Percentiles rank a stretch among this genome's conserved stretches.
Evolutionary conservation across 805 yeast genomes (phyloP).

Genomic region (Hanseniaspora hatyaiensis): DNA sequence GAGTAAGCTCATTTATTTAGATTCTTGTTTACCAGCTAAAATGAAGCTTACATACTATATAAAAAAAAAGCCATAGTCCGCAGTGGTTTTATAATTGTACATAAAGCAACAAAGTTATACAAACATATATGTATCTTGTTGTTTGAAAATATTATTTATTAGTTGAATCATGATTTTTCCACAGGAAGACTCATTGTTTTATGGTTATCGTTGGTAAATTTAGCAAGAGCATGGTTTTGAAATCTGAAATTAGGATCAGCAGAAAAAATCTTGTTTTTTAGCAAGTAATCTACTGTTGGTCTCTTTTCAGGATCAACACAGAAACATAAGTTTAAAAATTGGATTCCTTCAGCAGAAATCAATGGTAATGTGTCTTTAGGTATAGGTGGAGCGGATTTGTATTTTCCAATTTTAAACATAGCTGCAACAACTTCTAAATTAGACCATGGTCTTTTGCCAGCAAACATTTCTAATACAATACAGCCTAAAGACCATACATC

Average conservation of each 20-base stretch:
- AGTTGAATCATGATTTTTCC: too few relatives aligned
- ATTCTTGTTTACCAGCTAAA: too few relatives aligned
- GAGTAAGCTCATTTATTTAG: not conserved
- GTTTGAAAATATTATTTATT: too few relatives aligned
- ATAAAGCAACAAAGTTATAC: not conserved
- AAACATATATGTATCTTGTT: too few relatives aligned
- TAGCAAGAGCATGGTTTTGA: constrained; percentile 42
- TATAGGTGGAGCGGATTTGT: constrained; percentile 87
- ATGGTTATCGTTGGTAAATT: constrained; percentile 38
- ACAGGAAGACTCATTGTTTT: constrained; percentile 19
- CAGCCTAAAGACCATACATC: constrained; percentile 98
- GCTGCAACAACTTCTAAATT: constrained; percentile 91
- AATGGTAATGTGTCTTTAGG: constrained; percentile 70
- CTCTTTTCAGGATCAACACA: constrained; percentile 65
- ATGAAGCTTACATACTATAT: too few relatives aligned
- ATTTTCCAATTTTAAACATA: constrained; percentile 74
- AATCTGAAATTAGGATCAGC: constrained; percentile 38
- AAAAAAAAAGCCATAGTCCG: not conserved
- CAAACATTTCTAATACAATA: constrained; percentile 93
- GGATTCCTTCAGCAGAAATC: constrained; percentile 53
- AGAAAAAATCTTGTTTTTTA: constrained; percentile 43
- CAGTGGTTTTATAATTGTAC: not conserved
- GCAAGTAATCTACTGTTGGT: constrained; percentile 69
- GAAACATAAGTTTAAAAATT: constrained; percentile 68
- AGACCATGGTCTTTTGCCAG: constrained; percentile 96